phyloP scores from a whole-genome alignment of 2,329 filamentous ascomycete species.

The Ophiocordyceps camponoti-floridani region DNA sequence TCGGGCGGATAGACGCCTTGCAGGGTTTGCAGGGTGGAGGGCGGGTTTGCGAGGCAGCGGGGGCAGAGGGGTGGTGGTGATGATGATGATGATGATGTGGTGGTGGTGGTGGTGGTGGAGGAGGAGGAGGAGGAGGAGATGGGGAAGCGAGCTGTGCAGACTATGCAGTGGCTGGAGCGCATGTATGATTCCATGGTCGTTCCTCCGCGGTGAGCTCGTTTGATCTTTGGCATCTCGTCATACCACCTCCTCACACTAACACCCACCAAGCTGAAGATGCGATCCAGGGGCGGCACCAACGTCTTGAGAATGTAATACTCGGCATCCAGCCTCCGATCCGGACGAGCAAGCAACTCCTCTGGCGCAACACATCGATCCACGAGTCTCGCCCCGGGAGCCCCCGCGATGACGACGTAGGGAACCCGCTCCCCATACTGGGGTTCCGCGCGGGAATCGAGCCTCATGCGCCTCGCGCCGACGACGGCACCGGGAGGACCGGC shows the following conservation, averaged over 20 bases:
- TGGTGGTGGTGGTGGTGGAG: no score
- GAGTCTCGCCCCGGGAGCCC: slow-evolving; percentile 68
- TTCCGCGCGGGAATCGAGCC: slow-evolving; percentile 69
- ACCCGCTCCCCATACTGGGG: slow-evolving; percentile 92
- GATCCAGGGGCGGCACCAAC: slow-evolving; percentile 80
- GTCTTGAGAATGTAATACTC: slow-evolving; percentile 98
- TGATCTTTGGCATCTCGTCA: slow-evolving; percentile 88
- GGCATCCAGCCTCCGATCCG: slow-evolving; percentile 67
- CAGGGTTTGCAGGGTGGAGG: slow-evolving; percentile 45
- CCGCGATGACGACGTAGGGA: slow-evolving; percentile 83
- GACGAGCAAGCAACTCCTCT: slow-evolving; percentile 59
- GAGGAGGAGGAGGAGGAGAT: not conserved
- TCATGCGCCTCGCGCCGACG: slow-evolving; percentile 73
- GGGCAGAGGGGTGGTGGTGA: slow-evolving; percentile 31
- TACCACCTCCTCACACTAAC: slow-evolving; percentile 86
- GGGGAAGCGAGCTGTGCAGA: slow-evolving; percentile 32
- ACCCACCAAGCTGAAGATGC: slow-evolving; percentile 91
- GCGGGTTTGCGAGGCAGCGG: slow-evolving; percentile 33
- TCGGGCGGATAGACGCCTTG: slow-evolving; percentile 40
- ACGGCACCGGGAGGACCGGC: slow-evolving; percentile 72
- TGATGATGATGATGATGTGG: not conserved
- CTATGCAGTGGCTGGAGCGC: slow-evolving; percentile 58
- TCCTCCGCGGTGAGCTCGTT: slow-evolving; percentile 35
- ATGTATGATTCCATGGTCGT: slow-evolving; percentile 85
- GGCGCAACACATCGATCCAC: slow-evolving; percentile 83